Evolutionary conservation across 2,329 filamentous ascomycete species (phyloP).

Genomic region (Corinectria fuckeliana): DNA sequence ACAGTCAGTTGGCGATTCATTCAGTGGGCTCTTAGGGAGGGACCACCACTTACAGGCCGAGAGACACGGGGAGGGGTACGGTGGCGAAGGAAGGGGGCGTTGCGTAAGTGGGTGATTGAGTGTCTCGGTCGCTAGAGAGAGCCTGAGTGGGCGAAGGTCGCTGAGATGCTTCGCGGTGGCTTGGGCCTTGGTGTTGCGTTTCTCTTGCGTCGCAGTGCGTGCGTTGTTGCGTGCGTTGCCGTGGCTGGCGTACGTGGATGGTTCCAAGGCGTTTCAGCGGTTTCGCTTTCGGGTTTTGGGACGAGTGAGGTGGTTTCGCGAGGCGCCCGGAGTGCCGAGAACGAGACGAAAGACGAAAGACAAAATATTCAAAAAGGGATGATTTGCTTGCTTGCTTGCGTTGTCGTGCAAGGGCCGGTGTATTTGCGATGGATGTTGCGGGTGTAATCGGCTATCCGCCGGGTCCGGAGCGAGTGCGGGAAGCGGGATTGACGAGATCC

Average conservation of each 20-base stretch:
- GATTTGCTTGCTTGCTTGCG: slow-evolving; percentile 5
- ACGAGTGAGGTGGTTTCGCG: slow-evolving; percentile 18
- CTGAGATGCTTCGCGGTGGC: neutral
- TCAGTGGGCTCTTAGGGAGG: neutral
- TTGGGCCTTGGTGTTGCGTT: neutral
- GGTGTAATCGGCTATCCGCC: neutral
- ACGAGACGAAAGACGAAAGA: neutral
- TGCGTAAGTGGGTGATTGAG: neutral
- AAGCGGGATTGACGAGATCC: slow-evolving; percentile 2
- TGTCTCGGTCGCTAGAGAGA: neutral
- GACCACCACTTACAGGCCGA: slow-evolving; percentile 1
- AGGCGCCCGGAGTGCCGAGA: slow-evolving; percentile 9
- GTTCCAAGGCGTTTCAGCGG: slow-evolving; percentile 12
- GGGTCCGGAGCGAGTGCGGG: slow-evolving; percentile 12
- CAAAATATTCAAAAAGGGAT: neutral
- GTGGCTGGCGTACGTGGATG: neutral
- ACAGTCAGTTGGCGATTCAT: slow-evolving; percentile 15
- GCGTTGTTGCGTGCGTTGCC: slow-evolving; percentile 6
- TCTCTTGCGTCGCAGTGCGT: slow-evolving; percentile 4
- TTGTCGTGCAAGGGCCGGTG: slow-evolving; percentile 12
- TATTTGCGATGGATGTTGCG: neutral
- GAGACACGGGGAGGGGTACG: slow-evolving; percentile 12
- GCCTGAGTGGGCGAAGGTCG: neutral
- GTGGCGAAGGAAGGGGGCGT: neutral
- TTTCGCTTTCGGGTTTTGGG: slow-evolving; percentile 14